A percentile compares a stretch with the other conserved stretches of the same genome.
phyloP scores from a whole-genome alignment of 2,329 filamentous ascomycete genomes.

The Hymenoscyphus occultus region DNA sequence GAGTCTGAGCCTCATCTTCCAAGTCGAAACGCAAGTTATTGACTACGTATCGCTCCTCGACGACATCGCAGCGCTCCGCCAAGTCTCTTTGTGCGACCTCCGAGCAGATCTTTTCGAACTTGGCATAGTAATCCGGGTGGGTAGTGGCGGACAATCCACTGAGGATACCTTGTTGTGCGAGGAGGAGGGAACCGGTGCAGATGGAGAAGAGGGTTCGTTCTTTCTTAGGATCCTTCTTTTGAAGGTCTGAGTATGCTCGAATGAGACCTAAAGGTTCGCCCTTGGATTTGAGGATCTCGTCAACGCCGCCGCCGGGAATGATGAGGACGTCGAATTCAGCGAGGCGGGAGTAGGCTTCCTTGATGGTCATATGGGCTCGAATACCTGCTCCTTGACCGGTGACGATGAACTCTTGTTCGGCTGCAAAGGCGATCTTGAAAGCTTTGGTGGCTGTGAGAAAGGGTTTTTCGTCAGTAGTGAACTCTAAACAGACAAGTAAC shows the following conservation, averaged over 20 bases:
- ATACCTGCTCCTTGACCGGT: slow-evolving; percentile 65
- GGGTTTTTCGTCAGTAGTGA: slow-evolving; percentile 11
- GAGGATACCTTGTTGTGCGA: slow-evolving; percentile 73
- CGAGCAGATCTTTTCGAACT: slow-evolving; percentile 77
- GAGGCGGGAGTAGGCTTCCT: slow-evolving; percentile 67
- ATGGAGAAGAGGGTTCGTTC: slow-evolving; percentile 80
- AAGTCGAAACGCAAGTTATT: slow-evolving; percentile 89
- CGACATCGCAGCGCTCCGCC: slow-evolving; percentile 75
- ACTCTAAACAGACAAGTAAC: not conserved
- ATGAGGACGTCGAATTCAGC: slow-evolving; percentile 69
- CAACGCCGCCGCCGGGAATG: slow-evolving; percentile 65
- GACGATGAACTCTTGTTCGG: slow-evolving; percentile 51
- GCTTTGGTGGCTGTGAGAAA: slow-evolving; percentile 30
- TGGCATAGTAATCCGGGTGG: slow-evolving; percentile 76
- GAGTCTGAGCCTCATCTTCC: slow-evolving; percentile 74
- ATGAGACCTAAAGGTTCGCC: slow-evolving; percentile 69
- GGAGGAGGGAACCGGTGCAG: slow-evolving; percentile 75
- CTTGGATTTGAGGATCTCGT: slow-evolving; percentile 64
- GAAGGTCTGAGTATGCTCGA: slow-evolving; percentile 72
- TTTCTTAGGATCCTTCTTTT: slow-evolving; percentile 73
- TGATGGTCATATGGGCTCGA: slow-evolving; percentile 72
- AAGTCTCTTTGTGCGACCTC: slow-evolving; percentile 67
- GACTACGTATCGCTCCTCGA: slow-evolving; percentile 83
- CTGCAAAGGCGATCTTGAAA: slow-evolving; percentile 30
- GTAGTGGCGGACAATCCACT: slow-evolving; percentile 78